A percentile compares a stretch with the other conserved stretches of the same genome.
Conservation (phyloP, 129 eudicot species). For the Sambucus nigra region DNA sequence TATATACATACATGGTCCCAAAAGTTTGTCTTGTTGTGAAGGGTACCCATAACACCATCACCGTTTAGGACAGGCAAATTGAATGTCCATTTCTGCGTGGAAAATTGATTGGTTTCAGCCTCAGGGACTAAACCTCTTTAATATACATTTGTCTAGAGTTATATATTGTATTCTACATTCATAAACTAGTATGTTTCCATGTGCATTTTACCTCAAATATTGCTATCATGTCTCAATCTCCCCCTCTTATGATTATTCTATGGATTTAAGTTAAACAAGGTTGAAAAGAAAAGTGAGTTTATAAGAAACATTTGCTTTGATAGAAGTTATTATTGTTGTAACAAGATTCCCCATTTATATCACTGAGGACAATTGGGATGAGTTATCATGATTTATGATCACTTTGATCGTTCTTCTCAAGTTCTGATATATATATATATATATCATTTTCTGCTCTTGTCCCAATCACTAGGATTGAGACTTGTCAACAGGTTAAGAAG, state of each 20-base stretch:
- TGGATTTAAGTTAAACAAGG: no score
- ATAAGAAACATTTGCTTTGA: no score
- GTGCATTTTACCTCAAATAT: constrained; percentile 3
- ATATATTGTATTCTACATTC: neutral
- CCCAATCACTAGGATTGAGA: neutral
- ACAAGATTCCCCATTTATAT: no score
- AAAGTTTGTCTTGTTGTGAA: constrained; percentile 5
- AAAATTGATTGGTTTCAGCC: constrained; percentile 6
- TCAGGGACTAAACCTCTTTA: neutral
- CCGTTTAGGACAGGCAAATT: neutral
- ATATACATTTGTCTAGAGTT: neutral
- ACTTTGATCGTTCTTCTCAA: neutral
- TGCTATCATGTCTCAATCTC: neutral
- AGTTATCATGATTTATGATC: neutral
- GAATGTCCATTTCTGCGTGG: constrained; percentile 1
- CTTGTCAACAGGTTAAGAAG: neutral
- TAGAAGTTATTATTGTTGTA: no score
- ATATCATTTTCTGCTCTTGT: neutral
- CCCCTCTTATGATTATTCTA: neutral
- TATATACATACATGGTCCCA: constrained; percentile 3
- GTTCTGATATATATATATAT: no score
- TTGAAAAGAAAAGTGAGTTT: constrained; percentile 2
- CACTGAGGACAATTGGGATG: neutral
- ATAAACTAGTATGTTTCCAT: neutral
- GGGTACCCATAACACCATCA: neutral